Evolutionary conservation across 2,329 filamentous ascomycete genomes (phyloP).

Genomic region (Lecanosticta acicola): DNA sequence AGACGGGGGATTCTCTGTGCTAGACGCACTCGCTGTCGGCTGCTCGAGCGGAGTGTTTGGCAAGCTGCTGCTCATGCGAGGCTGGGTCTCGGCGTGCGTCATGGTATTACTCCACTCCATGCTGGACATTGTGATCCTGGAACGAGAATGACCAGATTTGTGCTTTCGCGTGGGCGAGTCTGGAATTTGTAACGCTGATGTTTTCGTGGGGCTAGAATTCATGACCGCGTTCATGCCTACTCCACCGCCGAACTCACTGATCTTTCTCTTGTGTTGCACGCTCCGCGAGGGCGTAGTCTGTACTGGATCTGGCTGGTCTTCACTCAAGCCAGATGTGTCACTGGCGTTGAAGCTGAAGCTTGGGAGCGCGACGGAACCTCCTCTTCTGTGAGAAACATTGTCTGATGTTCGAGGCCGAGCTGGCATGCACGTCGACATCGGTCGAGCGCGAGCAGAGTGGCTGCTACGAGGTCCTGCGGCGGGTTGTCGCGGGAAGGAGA

Average conservation of each 20-base stretch:
- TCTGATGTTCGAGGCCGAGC: slow-evolving; percentile 32
- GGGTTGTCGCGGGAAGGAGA: slow-evolving; percentile 43
- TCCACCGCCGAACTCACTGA: slow-evolving; percentile 81
- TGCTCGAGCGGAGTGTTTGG: slow-evolving; percentile 33
- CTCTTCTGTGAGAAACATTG: slow-evolving; percentile 29
- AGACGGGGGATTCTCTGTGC: background rate
- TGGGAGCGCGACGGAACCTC: slow-evolving; percentile 33
- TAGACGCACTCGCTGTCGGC: slow-evolving; percentile 1
- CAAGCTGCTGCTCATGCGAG: slow-evolving; percentile 28
- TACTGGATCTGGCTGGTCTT: slow-evolving; percentile 24
- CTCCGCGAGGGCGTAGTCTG: slow-evolving; percentile 49
- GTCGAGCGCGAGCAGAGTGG: slow-evolving; percentile 19
- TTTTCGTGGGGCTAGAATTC: slow-evolving; percentile 65
- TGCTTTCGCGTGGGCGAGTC: background rate
- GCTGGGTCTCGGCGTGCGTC: slow-evolving; percentile 34
- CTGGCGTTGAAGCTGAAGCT: slow-evolving; percentile 47
- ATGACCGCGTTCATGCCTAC: slow-evolving; percentile 55
- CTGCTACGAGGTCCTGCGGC: slow-evolving; percentile 7
- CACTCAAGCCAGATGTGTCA: slow-evolving; percentile 32
- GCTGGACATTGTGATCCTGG: slow-evolving; percentile 53
- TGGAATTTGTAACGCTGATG: slow-evolving; percentile 30
- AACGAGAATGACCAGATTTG: slow-evolving; percentile 38
- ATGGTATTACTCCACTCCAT: slow-evolving; percentile 72
- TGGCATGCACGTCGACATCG: slow-evolving; percentile 33
- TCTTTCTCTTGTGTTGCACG: slow-evolving; percentile 64